Conservation (phyloP, 352 stramenopile genomes). For the Achlya hypogyna region DNA sequence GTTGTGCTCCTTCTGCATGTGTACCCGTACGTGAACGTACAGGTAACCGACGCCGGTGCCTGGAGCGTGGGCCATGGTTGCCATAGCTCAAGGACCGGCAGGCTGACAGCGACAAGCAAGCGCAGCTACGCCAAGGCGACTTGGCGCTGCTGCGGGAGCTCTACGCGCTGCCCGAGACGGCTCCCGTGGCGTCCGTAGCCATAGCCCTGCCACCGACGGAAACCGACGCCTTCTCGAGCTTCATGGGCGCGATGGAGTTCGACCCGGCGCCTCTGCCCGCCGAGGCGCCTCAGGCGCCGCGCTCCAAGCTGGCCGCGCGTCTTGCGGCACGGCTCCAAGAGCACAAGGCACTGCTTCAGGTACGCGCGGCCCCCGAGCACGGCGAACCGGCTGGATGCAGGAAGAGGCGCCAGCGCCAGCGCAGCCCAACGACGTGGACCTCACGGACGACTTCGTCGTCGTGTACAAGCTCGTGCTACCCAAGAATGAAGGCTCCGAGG, state of each 20-base stretch:
- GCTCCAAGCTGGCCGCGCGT: slow-evolving; percentile 15
- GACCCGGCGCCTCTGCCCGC: background rate
- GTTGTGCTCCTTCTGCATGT: slow-evolving; percentile 13
- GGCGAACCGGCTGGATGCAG: background rate
- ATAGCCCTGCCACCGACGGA: background rate
- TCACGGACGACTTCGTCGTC: slow-evolving; percentile 9
- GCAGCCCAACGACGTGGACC: background rate
- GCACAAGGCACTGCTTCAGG: background rate
- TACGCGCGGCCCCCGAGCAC: background rate
- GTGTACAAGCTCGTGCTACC: slow-evolving; percentile 18
- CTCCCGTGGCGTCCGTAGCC: background rate
- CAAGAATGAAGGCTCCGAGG: background rate
- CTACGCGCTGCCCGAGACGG: background rate
- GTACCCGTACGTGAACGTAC: slow-evolving; percentile 14
- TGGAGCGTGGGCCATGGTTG: too few relatives aligned
- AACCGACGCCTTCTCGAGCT: background rate
- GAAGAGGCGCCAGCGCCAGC: background rate
- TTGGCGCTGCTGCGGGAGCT: slow-evolving; percentile 11
- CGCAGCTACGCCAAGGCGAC: background rate
- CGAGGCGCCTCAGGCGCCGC: background rate
- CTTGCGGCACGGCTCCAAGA: slow-evolving; percentile 12
- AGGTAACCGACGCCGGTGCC: background rate
- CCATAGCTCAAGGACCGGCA: slow-evolving; percentile 4
- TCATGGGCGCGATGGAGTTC: slow-evolving; percentile 4
- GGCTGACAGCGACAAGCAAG: background rate